Base-by-base conservation (phyloP, 1,284 basidiomycete species). In the Apiotrichum mycotoxinovorans region DNA sequence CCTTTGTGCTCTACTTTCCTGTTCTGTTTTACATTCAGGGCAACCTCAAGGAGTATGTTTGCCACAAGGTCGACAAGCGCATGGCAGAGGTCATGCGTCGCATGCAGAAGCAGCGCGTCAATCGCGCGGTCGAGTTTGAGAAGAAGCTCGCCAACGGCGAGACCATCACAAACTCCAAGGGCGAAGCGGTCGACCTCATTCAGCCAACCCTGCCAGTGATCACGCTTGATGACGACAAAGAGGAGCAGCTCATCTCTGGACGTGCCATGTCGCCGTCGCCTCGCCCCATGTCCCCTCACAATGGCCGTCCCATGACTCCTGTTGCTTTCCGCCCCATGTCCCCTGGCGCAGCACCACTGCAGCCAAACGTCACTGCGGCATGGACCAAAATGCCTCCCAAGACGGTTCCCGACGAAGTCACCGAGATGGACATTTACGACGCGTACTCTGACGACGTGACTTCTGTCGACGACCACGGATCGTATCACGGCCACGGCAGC, bases 61-160 rank as follows among this genome's bases (percentile, higher is more conserved):
- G 94, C 78, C 91, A 98, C 80, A 97, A 98, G 79, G 91, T 97
- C 54, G 95, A 98, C 80, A 97, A 96, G 86, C 89, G 95, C 65
- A 97, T 98, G 66, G 84, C 87, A 56, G 89, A 89, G 72, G 86
- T 98, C 61, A 93, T 98, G 80, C 92, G 91, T 75, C 87, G 88
- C 67, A 88, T 89, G 76, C 88, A 89, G 70, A 89, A 90, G 74
- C 86, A 92, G 68, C 87, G 95, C 38, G 80, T 92, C 40, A 85
- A 84, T 9, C 87, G 89, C 66, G 87, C 91, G 55, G 86, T 86
- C 17, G 88, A 86, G 55, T 81, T 89, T 40, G 93, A 93, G 30
- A 86, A 87, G 80, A 93, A 92, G 72, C 87, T 97, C 77, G 95
- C 92, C 3, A 89, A 92, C 87, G 85, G 71, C 27, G 61, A 56